Evolutionary conservation across 306 rosid genomes (phyloP).

Genomic region (Pyrus communis): DNA sequence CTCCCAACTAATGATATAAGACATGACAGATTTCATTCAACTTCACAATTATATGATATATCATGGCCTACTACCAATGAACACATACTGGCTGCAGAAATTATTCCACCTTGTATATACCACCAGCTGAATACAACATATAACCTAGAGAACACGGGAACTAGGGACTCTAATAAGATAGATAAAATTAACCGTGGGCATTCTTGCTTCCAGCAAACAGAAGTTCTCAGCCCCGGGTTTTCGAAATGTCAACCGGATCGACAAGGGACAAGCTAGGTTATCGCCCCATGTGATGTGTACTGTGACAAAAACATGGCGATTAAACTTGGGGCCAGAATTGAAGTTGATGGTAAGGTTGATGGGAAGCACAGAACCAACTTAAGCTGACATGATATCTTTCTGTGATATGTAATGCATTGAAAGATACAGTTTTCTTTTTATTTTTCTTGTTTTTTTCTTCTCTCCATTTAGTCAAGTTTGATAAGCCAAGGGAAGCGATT

Average conservation of each 20-base stretch:
- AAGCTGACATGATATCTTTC: neutral
- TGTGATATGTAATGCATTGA: neutral
- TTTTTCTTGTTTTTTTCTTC: neutral
- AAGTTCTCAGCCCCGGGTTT: neutral
- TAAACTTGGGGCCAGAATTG: neutral
- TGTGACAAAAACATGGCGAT: slow-evolving; percentile 1
- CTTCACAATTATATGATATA: too few species aligned
- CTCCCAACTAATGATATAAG: too few species aligned
- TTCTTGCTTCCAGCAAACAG: neutral
- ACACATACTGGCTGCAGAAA: too few species aligned
- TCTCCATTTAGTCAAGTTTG: neutral
- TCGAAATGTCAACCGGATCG: neutral
- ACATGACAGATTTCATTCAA: too few species aligned
- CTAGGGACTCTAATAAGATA: too few species aligned
- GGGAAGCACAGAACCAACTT: slow-evolving; percentile 5
- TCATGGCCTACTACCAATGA: too few species aligned
- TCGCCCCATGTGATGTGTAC: neutral
- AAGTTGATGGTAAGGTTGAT: slow-evolving; percentile 16
- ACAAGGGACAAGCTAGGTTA: neutral
- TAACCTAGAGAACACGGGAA: too few species aligned
- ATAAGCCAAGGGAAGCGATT: neutral
- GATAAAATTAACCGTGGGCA: neutral
- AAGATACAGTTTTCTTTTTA: neutral
- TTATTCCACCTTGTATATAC: too few species aligned
- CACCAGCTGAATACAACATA: too few species aligned